These are phyloP conservation scores for Cyclotella atomus DNA, from an alignment of 108 stramenopile genomes.

Conservation along the genomic window DNA sequence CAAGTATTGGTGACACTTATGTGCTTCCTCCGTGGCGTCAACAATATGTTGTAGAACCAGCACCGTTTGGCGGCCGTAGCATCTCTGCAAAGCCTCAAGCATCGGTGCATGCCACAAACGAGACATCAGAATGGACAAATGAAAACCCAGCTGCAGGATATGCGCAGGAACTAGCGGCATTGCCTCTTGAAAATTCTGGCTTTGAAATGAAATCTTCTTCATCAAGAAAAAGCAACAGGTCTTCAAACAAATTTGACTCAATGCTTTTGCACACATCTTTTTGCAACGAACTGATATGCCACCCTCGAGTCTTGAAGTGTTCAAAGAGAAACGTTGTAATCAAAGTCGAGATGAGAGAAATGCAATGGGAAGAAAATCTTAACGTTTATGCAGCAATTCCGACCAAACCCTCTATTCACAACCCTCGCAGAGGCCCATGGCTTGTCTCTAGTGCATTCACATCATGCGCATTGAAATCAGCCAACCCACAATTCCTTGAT, in stretches of 20 bases:
- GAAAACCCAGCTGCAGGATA: constrained; percentile 37
- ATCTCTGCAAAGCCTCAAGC: constrained; percentile 3
- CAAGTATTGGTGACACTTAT: constrained; percentile 37
- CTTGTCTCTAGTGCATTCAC: constrained; percentile 74
- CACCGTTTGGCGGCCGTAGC: constrained; percentile 64
- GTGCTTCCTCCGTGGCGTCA: constrained; percentile 55
- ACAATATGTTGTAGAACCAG: constrained; percentile 69
- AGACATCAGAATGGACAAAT: background rate
- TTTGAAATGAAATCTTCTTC: constrained; percentile 15
- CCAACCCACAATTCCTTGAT: constrained; percentile 71
- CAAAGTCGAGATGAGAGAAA: constrained; percentile 79
- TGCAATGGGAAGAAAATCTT: constrained; percentile 66
- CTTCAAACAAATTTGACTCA: constrained; percentile 56
- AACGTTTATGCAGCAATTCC: constrained; percentile 61
- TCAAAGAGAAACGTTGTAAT: constrained; percentile 76
- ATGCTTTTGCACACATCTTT: constrained; percentile 69
- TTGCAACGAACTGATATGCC: constrained; percentile 83
- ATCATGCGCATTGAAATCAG: constrained; percentile 66
- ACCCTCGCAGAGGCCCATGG: constrained; percentile 77
- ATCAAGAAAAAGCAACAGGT: constrained; percentile 29
- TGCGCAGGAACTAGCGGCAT: constrained; percentile 77
- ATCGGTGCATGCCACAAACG: too few species aligned
- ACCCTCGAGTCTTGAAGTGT: constrained; percentile 73
- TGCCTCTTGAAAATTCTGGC: constrained; percentile 59
- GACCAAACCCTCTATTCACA: constrained; percentile 70